Evolutionary conservation across 73 alveolate species (phyloP), one percentile per base, ranked within the genome.

Genomic region (Diophrys sp.): DNA sequence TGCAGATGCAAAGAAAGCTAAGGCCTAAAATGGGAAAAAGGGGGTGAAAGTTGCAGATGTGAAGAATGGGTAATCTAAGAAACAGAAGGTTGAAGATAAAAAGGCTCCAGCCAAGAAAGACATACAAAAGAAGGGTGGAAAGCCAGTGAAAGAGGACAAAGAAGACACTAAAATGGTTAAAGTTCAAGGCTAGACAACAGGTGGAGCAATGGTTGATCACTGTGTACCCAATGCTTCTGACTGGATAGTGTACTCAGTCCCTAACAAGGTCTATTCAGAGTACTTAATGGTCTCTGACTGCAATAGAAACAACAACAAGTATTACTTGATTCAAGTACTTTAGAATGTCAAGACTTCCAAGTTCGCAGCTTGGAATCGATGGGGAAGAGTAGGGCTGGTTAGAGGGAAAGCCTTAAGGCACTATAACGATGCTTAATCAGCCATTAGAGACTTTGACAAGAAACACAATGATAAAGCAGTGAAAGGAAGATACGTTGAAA

Each of bases 321-420:
- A 66, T 76, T 86, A 86, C 75, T 71, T 80, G 29, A 27, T 77
- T 1, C 78, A 86, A 72, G 80, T 66, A n/a, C 79, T 86, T 23
- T 8, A 77, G 23, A 0, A 67, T 33, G 56, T 73, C n/a, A 33
- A 70, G 55, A 33, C 73, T 14, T 28, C 72, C 55, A 29, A 34
- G 0, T 78, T 70, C 68, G 54, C 30, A 26, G 29, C 75, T 0
- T 86, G 89, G 89, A 80, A 84, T 25, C 25, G 93, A 23, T 86
- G 80, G 74, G 93, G 93, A 14, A 54, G 93, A 67, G 89, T 86
- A 2, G 93, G 93, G 25, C 76, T 67, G 1, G 89, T 73, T 67
- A 89, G 93, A 8, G 73, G 27, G 28, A 71, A 68, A 26, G 33
- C 82, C 1, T 23, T 33, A 27, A 28, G 34, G 34, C 32, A 56